Conservation (phyloP, 2,329 filamentous ascomycete species). For the Hyphodiscus sp. region DNA sequence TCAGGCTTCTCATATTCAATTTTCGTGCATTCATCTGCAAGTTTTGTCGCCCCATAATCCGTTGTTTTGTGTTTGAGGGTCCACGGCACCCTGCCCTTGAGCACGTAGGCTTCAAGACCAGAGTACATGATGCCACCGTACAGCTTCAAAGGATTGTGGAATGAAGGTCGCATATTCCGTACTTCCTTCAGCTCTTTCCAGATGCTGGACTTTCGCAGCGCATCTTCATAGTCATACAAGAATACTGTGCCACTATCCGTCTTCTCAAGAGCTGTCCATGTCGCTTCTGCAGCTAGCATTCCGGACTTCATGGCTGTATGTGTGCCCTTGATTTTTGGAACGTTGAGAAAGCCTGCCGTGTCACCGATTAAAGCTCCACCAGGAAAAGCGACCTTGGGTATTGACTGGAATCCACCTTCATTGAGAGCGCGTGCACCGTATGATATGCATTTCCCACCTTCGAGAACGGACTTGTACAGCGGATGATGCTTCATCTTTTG, state of each 20-base stretch:
- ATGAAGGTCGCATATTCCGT: slow-evolving; percentile 94
- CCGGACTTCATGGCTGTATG: slow-evolving; percentile 97
- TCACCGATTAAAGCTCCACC: slow-evolving; percentile 94
- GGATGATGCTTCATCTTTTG: slow-evolving; percentile 98
- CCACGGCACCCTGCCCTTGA: slow-evolving; percentile 85
- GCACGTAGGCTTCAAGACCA: slow-evolving; percentile 79
- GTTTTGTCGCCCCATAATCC: slow-evolving; percentile 74
- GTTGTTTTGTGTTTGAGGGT: slow-evolving; percentile 78
- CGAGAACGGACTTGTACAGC: slow-evolving; percentile 77
- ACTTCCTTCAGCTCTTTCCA: slow-evolving; percentile 94
- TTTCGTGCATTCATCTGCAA: slow-evolving; percentile 71
- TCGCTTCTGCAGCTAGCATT: slow-evolving; percentile 90
- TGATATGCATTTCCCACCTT: slow-evolving; percentile 95
- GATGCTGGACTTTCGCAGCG: slow-evolving; percentile 76
- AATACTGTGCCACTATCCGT: slow-evolving; percentile 67
- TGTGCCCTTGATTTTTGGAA: slow-evolving; percentile 97
- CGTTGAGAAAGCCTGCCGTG: slow-evolving; percentile 92
- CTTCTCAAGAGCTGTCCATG: slow-evolving; percentile 66
- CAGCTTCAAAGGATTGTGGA: slow-evolving; percentile 79
- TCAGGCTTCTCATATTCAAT: slow-evolving; percentile 98
- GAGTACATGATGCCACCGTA: slow-evolving; percentile 91
- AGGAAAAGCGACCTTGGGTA: slow-evolving; percentile 94
- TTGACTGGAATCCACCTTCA: slow-evolving; percentile 95
- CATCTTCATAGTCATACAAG: slow-evolving; percentile 88
- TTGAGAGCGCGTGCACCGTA: slow-evolving; percentile 89